Evolutionary conservation across 2,329 filamentous ascomycete species (phyloP).

Genomic region (Polychaeton citri): DNA sequence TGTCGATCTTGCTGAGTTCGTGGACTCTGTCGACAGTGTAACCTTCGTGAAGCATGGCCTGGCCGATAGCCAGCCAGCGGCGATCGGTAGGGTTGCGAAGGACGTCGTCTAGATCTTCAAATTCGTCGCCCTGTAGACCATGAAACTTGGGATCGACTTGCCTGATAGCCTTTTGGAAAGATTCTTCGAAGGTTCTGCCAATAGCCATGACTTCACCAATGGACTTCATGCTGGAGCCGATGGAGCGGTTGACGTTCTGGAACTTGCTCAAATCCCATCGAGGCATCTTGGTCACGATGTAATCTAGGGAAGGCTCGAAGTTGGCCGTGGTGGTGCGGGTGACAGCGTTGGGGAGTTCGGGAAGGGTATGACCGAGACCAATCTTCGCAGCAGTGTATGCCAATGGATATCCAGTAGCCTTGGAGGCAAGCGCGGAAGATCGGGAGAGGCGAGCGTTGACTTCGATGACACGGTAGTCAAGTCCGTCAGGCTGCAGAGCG

Average conservation of each 20-base stretch:
- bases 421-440: slow-evolving; percentile 91
- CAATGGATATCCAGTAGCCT: slow-evolving; percentile 93
- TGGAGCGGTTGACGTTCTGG: slow-evolving; percentile 95
- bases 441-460: slow-evolving; percentile 97
- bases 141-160: slow-evolving; percentile 87
- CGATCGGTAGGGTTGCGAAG: slow-evolving; percentile 89
- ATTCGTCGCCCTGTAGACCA: slow-evolving; percentile 90
- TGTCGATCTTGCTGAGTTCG: slow-evolving; percentile 95
- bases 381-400: slow-evolving; percentile 98
- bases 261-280: slow-evolving; percentile 98
- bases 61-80: slow-evolving; percentile 91
- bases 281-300: slow-evolving; percentile 97
- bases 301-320: slow-evolving; percentile 94
- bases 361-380: slow-evolving; percentile 85
- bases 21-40: slow-evolving; percentile 88
- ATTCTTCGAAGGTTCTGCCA: slow-evolving; percentile 95
- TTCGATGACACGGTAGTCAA: slow-evolving; percentile 97
- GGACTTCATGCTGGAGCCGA: slow-evolving; percentile 97
- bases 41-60: slow-evolving; percentile 94
- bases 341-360: slow-evolving; percentile 92
- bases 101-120: slow-evolving; percentile 81
- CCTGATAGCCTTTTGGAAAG: slow-evolving; percentile 96
- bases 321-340: slow-evolving; percentile 98
- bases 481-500: slow-evolving; percentile 85
- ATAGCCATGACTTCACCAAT: slow-evolving; percentile 99